phyloP scores from a whole-genome alignment of 2,329 filamentous ascomycete genomes.

The Neocucurbitaria cava region DNA sequence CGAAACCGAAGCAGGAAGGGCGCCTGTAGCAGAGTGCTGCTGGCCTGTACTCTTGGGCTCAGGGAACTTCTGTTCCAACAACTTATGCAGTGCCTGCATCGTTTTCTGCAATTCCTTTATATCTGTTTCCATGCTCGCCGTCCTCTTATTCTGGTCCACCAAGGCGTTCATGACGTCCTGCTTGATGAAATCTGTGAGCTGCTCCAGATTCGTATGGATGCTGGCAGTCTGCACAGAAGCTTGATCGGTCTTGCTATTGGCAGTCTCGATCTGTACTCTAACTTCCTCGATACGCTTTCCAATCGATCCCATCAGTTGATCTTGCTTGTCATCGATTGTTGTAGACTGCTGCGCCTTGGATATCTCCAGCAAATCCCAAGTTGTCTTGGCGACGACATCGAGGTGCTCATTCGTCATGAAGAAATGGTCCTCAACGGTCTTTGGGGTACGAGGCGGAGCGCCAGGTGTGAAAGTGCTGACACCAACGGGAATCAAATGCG shows the following conservation, averaged over 20 bases:
- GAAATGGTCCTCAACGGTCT: slow-evolving; percentile 40
- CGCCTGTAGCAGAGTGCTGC: slow-evolving; percentile 1
- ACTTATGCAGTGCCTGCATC: slow-evolving; percentile 33
- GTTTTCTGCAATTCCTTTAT: slow-evolving; percentile 37
- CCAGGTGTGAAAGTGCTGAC: slow-evolving; percentile 1
- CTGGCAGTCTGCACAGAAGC: slow-evolving; percentile 24
- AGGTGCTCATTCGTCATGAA: slow-evolving; percentile 47
- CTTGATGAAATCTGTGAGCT: slow-evolving; percentile 35
- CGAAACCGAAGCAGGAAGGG: slow-evolving; percentile 7
- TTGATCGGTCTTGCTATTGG: slow-evolving; percentile 31
- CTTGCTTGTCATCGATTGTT: slow-evolving; percentile 22
- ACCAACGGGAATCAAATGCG: neutral
- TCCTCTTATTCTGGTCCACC: slow-evolving; percentile 33
- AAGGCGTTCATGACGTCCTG: slow-evolving; percentile 32
- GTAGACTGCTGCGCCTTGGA: slow-evolving; percentile 19
- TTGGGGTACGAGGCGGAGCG: slow-evolving; percentile 11
- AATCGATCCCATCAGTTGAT: slow-evolving; percentile 24
- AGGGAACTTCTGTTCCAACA: slow-evolving; percentile 22
- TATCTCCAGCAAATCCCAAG: slow-evolving; percentile 31
- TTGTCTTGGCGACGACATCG: slow-evolving; percentile 38
- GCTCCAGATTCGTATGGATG: slow-evolving; percentile 33
- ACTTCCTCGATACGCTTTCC: slow-evolving; percentile 34
- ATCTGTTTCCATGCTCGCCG: slow-evolving; percentile 24
- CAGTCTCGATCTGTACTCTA: slow-evolving; percentile 30
- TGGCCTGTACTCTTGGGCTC: slow-evolving; percentile 8